Percentiles rank a stretch among this genome's conserved stretches.
Conservation (phyloP, 1,284 basidiomycete species). For the Tremellales sp. region DNA sequence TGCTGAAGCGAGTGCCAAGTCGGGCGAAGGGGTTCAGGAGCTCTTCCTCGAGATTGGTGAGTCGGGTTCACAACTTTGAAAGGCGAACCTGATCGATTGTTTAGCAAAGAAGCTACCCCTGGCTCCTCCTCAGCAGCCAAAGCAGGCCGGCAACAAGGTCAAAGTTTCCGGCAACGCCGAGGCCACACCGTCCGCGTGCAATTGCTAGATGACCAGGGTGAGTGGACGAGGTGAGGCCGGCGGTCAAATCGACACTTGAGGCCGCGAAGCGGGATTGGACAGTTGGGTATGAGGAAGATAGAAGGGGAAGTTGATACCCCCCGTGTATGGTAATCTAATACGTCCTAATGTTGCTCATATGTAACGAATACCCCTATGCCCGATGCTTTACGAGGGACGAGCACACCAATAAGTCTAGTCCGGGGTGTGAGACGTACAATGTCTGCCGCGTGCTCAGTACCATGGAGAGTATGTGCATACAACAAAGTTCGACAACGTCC, state of each 20-base stretch:
- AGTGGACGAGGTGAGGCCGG: too few relatives aligned
- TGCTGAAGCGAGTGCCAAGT: conserved; percentile 93
- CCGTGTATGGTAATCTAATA: too few relatives aligned
- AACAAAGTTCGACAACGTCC: background rate
- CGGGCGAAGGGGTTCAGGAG: conserved; percentile 81
- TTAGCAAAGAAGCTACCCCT: conserved; percentile 44
- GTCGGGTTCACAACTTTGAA: conserved; percentile 9
- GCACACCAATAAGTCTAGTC: background rate
- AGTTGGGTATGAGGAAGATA: too few relatives aligned
- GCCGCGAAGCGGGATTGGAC: too few relatives aligned
- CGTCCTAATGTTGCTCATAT: too few relatives aligned
- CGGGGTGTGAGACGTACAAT: background rate
- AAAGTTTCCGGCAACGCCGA: conserved; percentile 29
- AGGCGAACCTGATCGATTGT: background rate
- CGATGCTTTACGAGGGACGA: too few relatives aligned
- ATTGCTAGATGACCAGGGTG: conserved; percentile 26
- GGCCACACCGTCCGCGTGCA: conserved; percentile 27
- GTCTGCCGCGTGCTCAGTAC: background rate
- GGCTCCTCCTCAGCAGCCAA: conserved; percentile 24
- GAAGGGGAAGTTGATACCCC: too few relatives aligned
- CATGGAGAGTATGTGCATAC: background rate
- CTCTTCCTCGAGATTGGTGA: conserved; percentile 74
- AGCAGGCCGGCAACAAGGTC: conserved; percentile 23
- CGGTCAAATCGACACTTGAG: too few relatives aligned
- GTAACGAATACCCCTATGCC: too few relatives aligned